Conservation (phyloP, 768 basidiomycete genomes). For the Amanita phalloides region DNA sequence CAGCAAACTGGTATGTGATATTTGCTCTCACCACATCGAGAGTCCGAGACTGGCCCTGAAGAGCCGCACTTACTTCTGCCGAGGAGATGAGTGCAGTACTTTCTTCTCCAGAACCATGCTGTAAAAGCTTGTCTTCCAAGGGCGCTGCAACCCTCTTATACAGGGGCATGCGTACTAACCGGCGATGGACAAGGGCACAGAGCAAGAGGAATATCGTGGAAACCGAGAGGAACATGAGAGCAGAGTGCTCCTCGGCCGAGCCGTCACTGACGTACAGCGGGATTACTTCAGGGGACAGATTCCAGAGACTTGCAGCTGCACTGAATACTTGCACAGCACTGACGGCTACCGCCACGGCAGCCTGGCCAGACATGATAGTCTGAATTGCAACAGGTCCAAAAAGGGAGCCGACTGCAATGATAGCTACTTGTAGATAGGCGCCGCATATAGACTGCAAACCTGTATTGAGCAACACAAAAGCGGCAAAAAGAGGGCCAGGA, state of each 20-base stretch:
- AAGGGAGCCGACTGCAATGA: slow-evolving; percentile 71
- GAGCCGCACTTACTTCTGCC: slow-evolving; percentile 9
- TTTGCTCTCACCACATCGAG: slow-evolving; percentile 49
- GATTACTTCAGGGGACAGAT: slow-evolving; percentile 20
- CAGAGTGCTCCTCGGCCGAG: slow-evolving; percentile 54
- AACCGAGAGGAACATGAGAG: slow-evolving; percentile 63
- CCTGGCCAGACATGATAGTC: slow-evolving; percentile 74
- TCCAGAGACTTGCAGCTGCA: slow-evolving; percentile 45
- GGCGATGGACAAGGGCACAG: slow-evolving; percentile 41
- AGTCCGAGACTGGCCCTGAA: slow-evolving; percentile 23
- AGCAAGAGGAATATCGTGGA: slow-evolving; percentile 55
- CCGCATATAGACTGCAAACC: slow-evolving; percentile 49
- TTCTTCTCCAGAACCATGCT: slow-evolving; percentile 15
- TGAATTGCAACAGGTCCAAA: slow-evolving; percentile 70
- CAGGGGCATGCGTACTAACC: slow-evolving; percentile 45
- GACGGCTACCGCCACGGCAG: slow-evolving; percentile 74
- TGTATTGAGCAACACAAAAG: slow-evolving; percentile 54
- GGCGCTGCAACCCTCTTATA: slow-evolving; percentile 47
- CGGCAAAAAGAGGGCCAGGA: slow-evolving; percentile 46
- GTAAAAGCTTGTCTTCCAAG: slow-evolving; percentile 26
- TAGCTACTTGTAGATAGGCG: slow-evolving; percentile 68
- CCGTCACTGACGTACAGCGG: slow-evolving; percentile 23
- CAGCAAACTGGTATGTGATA: slow-evolving; percentile 55
- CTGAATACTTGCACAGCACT: slow-evolving; percentile 68
- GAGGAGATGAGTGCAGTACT: slow-evolving; percentile 27